Base-by-base conservation (phyloP, 257 asterid genomes). In the Forsythia suspensa region DNA sequence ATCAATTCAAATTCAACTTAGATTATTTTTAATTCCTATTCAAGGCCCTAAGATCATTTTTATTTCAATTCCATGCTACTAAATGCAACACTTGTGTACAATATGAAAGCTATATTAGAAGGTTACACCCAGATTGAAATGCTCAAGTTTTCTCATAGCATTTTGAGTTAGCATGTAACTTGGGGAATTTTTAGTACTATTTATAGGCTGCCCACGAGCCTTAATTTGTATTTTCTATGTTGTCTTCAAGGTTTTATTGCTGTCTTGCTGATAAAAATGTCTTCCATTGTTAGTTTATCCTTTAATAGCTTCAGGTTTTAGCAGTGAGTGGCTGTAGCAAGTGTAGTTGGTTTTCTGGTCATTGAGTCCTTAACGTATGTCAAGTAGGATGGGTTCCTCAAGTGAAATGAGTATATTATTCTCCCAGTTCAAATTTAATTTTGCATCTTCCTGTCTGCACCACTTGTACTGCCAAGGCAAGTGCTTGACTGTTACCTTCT, bases 1-100 rank as follows among this genome's bases (percentile, higher is more conserved):
- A 36, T 80, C 38, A 37, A 65, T 75, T 52, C 72, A 65, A 43
- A 65, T 69, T 52, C 72, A 65, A 43, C 46, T 69, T 34, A 37
- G 3, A 70, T 48, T 57, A 44, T 46, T 51, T 16, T 68, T 15
- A 48, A 5, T 74, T 69, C 36, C 1, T 0, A 18, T 15, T n/a
- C 34, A 29, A 29, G 34, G 34, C 34, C 65, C 59, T 20, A 63
- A 20, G 18, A 52, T 48, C 65, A 21, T 73, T 36, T 34, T 43
- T 43, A 48, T 2, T 68, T 40, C 21, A 5, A 18, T 18, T 36
- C 13, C 1, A 34, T 63, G 68, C 41, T 5, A 1, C 46, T 77
- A 46, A 16, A 48, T 68, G 38, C 52, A 29, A 38, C 36, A 38
- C 29, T 5, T 40, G 66, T 38, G 63, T 77, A 69, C 65, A 40